A percentile compares a stretch with the other conserved stretches of the same genome.
Conservation (phyloP, 371 early-diverging fungal genomes). For the Entomophthora muscae region DNA sequence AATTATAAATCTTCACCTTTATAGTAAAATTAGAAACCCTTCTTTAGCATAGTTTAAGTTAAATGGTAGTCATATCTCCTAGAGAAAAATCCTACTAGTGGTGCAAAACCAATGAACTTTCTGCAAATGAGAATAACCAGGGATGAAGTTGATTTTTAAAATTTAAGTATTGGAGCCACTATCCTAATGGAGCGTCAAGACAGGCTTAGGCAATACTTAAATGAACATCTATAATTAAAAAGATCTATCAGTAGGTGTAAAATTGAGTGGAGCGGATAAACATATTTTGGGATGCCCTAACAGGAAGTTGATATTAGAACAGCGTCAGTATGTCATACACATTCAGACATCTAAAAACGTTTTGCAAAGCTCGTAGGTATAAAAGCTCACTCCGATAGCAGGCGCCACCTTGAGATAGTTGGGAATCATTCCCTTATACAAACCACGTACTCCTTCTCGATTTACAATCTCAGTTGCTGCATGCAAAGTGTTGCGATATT, state of each 20-base stretch:
- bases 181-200: too few relatives aligned
- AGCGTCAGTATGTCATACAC: background rate
- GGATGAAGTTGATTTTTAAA: too few relatives aligned
- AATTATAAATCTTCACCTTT: too few relatives aligned
- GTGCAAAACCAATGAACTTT: too few relatives aligned
- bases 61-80: too few relatives aligned
- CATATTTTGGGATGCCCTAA: background rate
- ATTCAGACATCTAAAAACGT: constrained; percentile 17
- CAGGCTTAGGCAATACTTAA: too few relatives aligned
- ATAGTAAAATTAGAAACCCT: too few relatives aligned
- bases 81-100: too few relatives aligned
- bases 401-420: constrained; percentile 47
- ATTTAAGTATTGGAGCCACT: too few relatives aligned
- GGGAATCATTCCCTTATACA: constrained; percentile 66
- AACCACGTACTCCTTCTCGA: constrained; percentile 52
- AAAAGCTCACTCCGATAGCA: constrained; percentile 71
- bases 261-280: background rate
- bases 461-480: constrained; percentile 40
- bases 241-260: background rate
- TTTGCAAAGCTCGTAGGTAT: constrained; percentile 59
- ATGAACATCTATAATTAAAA: too few relatives aligned
- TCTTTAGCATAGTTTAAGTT: too few relatives aligned
- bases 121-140: too few relatives aligned
- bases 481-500: constrained; percentile 59
- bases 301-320: background rate